Base-by-base conservation (phyloP, 164 flowering plant species). In the Euptelea pleiosperma region DNA sequence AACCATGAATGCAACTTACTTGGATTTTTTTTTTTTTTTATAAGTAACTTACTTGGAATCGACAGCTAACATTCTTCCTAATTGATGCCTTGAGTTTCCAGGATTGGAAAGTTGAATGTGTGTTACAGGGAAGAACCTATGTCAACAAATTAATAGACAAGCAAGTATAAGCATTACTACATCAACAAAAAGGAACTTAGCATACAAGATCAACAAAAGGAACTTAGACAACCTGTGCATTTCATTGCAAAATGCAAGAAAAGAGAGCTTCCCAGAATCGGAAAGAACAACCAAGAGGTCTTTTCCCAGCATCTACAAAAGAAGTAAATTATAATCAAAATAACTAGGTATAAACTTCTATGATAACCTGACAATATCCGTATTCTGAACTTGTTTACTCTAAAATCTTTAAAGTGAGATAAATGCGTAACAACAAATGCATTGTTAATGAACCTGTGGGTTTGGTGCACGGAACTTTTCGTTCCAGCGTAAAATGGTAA, bases 191-290 rank as follows among this genome's bases (percentile, higher is more conserved):
- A 37, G 18, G 10, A 47, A 40, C 11, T 47, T 47, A 3, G 5
- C 30, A 37, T 11, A 50, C 31, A 18, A 33, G 24, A 55, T 8
- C 31, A 39, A 62, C 52, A 56, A 36, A 58, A 48, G 24, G 52
- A 57, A 57, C 46, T 34, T 70, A 42, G 19, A 37, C 40, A 64
- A 93, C 99, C 99, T 93, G 85, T 85, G 92, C 96, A 93, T 88
- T 79, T 86, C 92, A 54, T 76, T 77, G 81, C 81, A 79, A 76
- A 88, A 93, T 29, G 84, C 29, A 37, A 93, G 87, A 71, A 93
- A 75, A 44, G 97, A 81, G 29, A 93, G 92, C 76, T 83, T 86
- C 59, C 97, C 97, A 52, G 97, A 93, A 80, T 93, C 99, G 29
- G 99, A 93, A 57, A 86, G 62, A 62, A 83, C 83, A 60, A 82